Evolutionary conservation across 2,329 filamentous ascomycete genomes (phyloP).

Genomic region (Reticulascus tulasneorum): DNA sequence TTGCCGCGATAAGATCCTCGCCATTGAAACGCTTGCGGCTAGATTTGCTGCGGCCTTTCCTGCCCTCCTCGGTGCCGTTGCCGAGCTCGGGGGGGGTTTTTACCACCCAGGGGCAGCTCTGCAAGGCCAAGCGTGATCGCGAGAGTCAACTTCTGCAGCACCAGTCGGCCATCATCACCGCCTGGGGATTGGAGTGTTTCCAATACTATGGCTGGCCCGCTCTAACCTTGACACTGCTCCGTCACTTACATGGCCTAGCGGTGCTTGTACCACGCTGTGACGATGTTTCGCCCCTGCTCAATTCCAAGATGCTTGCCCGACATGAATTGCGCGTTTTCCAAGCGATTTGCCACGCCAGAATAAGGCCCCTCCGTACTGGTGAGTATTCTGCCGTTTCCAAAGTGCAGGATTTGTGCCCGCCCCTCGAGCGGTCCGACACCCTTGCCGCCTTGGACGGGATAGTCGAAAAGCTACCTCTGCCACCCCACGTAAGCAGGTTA

Average conservation of each 20-base stretch:
- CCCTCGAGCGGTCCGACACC: constrained; percentile 1
- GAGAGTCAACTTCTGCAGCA: constrained; percentile 1
- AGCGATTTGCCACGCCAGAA: not conserved
- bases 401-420: not conserved
- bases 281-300: not conserved
- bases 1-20: constrained; percentile 1
- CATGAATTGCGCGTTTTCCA: not conserved
- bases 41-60: not conserved
- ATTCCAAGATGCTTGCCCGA: constrained; percentile 1
- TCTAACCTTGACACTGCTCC: not conserved
- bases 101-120: not conserved
- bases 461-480: not conserved
- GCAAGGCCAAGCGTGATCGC: not conserved
- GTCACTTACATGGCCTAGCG: not conserved
- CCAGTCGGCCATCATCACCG: not conserved
- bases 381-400: constrained; percentile 1
- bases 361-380: not conserved
- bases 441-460: not conserved
- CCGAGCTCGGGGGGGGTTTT: not conserved
- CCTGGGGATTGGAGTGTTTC: not conserved
- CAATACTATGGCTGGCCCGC: not conserved
- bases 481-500: not conserved
- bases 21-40: not conserved
- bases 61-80: not conserved
- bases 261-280: not conserved